Evolutionary conservation across 768 basidiomycete species (phyloP).

Genomic region (Cystobasidiopsis lactophilus): DNA sequence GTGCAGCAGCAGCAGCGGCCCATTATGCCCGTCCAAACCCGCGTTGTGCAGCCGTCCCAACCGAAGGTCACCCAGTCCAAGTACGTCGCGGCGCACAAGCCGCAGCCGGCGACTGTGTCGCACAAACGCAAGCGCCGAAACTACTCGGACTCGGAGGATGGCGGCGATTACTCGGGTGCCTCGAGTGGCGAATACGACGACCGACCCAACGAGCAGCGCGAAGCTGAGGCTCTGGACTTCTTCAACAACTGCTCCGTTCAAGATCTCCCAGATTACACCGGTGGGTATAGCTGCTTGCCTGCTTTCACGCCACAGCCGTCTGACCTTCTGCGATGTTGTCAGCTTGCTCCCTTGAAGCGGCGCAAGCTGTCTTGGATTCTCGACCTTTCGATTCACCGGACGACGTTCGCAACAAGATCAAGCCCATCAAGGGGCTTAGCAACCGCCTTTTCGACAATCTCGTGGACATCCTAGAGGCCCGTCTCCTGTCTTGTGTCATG

Average conservation of each 20-base stretch:
- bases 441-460: slow-evolving; percentile 79
- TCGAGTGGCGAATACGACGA: slow-evolving; percentile 13
- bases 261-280: slow-evolving; percentile 29
- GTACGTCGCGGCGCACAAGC: neutral
- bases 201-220: slow-evolving; percentile 20
- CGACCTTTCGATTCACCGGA: slow-evolving; percentile 60
- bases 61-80: neutral
- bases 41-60: neutral
- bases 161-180: slow-evolving; percentile 8
- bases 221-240: slow-evolving; percentile 25
- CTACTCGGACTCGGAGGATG: slow-evolving; percentile 11
- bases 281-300: slow-evolving; percentile 17
- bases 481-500: slow-evolving; percentile 1
- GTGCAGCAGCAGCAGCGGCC: slow-evolving; percentile 1
- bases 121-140: neutral
- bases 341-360: slow-evolving; percentile 57
- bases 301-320: neutral
- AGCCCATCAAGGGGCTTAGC: slow-evolving; percentile 83
- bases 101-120: neutral
- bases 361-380: slow-evolving; percentile 47
- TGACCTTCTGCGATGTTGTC: neutral
- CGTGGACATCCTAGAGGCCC: slow-evolving; percentile 51
- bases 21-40: neutral
- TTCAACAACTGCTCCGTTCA: slow-evolving; percentile 29
- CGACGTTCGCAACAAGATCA: slow-evolving; percentile 53